A percentile compares a stretch with the other conserved stretches of the same genome.
Evolutionary conservation across 352 stramenopile species (phyloP).

Genomic region (Phytophthora aleatoria): DNA sequence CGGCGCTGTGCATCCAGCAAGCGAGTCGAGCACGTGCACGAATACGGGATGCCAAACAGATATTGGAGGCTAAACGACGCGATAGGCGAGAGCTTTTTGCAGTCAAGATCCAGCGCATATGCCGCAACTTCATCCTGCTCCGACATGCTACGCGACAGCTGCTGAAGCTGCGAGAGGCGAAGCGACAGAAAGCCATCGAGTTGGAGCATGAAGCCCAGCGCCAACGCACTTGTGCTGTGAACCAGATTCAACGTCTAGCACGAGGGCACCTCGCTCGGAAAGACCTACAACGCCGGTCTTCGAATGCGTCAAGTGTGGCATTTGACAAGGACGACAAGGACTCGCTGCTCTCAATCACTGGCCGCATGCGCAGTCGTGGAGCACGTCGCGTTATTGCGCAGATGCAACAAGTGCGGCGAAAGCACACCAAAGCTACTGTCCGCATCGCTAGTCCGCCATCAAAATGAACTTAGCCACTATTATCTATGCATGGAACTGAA

Average conservation of each 20-base stretch:
- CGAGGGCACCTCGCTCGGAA: constrained; percentile 42
- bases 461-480: constrained; percentile 12
- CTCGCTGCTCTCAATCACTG: constrained; percentile 26
- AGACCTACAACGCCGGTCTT: constrained; percentile 41
- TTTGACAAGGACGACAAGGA: constrained; percentile 42
- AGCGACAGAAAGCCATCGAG: constrained; percentile 24
- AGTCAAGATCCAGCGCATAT: constrained; percentile 48
- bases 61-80: constrained; percentile 38
- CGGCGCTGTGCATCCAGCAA: constrained; percentile 55
- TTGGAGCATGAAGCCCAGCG: constrained; percentile 26
- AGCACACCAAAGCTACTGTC: constrained; percentile 44
- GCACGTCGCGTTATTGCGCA: constrained; percentile 35
- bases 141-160: constrained; percentile 40
- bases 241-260: constrained; percentile 52
- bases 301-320: constrained; percentile 33
- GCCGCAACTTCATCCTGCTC: constrained; percentile 38
- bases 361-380: constrained; percentile 30
- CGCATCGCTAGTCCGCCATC: constrained; percentile 27
- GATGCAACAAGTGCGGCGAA: constrained; percentile 43
- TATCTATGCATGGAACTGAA: not conserved
- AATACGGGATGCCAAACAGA: constrained; percentile 47
- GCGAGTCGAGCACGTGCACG: constrained; percentile 41
- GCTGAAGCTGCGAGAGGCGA: constrained; percentile 24
- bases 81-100: constrained; percentile 41
- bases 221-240: constrained; percentile 33